These are phyloP conservation scores for Rhinocladiella mackenziei DNA, from an alignment of 2,329 filamentous ascomycete genomes.

Conservation along the genomic window DNA sequence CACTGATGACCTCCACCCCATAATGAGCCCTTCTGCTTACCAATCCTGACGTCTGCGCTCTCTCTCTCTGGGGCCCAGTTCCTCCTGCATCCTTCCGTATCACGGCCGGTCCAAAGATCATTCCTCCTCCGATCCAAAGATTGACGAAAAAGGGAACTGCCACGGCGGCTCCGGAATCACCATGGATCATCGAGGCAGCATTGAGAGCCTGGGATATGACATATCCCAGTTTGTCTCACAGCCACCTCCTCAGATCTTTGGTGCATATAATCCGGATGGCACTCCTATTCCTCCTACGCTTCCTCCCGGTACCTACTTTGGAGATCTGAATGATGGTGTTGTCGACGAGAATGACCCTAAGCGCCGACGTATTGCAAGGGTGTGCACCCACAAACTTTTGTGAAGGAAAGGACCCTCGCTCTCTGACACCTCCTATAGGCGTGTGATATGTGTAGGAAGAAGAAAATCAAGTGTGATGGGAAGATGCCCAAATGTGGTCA, in stretches of 20 bases:
- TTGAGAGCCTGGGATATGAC: conserved; percentile 41
- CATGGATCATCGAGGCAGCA: conserved; percentile 25
- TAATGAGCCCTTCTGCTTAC: conserved; percentile 16
- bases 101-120: no score
- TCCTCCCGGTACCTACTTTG: conserved; percentile 35
- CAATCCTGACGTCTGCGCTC: conserved; percentile 7
- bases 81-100: no score
- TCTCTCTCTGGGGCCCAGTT: no score
- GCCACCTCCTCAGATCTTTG: conserved; percentile 66
- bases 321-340: conserved; percentile 45
- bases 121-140: not conserved
- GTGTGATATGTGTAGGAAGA: conserved; percentile 93
- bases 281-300: conserved; percentile 55
- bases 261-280: conserved; percentile 58
- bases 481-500: conserved; percentile 93
- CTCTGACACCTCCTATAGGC: conserved; percentile 52
- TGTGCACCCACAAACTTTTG: conserved; percentile 48
- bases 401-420: conserved; percentile 6
- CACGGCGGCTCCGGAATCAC: conserved; percentile 4
- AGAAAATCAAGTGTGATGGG: conserved; percentile 93
- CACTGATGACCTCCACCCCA: not conserved
- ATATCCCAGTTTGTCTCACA: conserved; percentile 55
- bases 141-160: not conserved
- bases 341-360: conserved; percentile 73
- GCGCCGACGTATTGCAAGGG: conserved; percentile 79